Conservation (phyloP, 345 rosid species). For the Citrus unshiu region DNA sequence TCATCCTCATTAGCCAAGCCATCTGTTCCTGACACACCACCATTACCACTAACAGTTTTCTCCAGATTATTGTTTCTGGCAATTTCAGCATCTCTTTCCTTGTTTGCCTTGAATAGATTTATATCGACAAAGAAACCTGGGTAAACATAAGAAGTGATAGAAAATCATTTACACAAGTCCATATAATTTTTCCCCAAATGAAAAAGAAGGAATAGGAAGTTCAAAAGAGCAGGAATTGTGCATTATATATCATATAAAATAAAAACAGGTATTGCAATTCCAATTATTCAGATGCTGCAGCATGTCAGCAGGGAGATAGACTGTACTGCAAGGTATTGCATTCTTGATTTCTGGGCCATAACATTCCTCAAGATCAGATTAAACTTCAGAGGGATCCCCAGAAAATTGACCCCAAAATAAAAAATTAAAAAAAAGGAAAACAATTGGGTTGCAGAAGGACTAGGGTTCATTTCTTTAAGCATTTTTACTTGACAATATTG, state of each 20-base stretch:
- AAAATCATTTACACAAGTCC: conserved; percentile 6
- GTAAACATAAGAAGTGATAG: conserved; percentile 12
- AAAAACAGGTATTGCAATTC: background rate
- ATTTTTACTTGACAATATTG: background rate
- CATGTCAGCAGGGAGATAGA: background rate
- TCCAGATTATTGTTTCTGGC: conserved; percentile 29
- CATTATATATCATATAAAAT: background rate
- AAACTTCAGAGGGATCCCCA: background rate
- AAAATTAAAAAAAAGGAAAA: background rate
- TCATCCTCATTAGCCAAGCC: conserved; percentile 84
- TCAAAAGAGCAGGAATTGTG: background rate
- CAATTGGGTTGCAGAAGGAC: background rate
- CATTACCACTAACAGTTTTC: conserved; percentile 40
- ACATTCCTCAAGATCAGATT: background rate
- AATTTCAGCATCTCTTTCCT: conserved; percentile 54
- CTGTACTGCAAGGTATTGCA: background rate
- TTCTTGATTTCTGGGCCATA: background rate
- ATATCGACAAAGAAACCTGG: conserved; percentile 92
- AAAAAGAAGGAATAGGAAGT: background rate
- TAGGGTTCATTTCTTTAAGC: background rate
- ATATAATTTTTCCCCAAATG: background rate
- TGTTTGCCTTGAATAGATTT: conserved; percentile 75
- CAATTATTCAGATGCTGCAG: background rate
- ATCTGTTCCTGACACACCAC: conserved; percentile 30
- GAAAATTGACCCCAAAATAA: background rate